Percentiles rank a stretch among this genome's conserved stretches.
phyloP scores from a whole-genome alignment of 305 asterid genomes.

The Fraxinus nigra region DNA sequence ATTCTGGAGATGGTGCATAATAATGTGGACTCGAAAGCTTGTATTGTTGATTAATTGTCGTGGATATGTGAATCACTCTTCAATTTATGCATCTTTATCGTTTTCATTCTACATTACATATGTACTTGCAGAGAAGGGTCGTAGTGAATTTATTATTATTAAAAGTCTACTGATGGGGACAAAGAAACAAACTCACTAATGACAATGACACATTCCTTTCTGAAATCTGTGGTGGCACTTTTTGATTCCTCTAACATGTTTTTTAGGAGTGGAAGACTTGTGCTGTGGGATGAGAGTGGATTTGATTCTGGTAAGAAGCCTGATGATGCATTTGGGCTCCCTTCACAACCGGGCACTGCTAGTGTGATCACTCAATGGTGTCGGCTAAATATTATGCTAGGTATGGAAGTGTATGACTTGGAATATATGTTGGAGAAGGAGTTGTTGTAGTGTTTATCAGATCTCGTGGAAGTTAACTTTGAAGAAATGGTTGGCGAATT shows the following conservation, averaged over 20 bases:
- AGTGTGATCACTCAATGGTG: constrained; percentile 89
- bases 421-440: no score
- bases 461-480: no score
- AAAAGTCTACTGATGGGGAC: neutral
- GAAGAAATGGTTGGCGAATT: no score
- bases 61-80: neutral
- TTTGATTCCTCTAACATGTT: constrained; percentile 19
- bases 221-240: neutral
- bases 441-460: no score
- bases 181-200: constrained; percentile 8
- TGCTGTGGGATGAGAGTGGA: constrained; percentile 74
- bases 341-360: constrained; percentile 41
- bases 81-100: neutral
- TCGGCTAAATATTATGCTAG: constrained; percentile 60
- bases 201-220: neutral
- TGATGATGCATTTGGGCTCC: constrained; percentile 72
- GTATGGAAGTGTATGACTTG: no score
- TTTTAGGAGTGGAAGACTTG: constrained; percentile 69
- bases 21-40: neutral
- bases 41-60: neutral
- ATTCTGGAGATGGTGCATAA: neutral
- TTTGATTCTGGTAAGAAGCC: constrained; percentile 35
- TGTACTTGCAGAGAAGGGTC: neutral
- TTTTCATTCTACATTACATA: neutral
- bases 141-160: constrained; percentile 6